phyloP scores from a whole-genome alignment of 116 monocot genomes.

The Zostera marina region DNA sequence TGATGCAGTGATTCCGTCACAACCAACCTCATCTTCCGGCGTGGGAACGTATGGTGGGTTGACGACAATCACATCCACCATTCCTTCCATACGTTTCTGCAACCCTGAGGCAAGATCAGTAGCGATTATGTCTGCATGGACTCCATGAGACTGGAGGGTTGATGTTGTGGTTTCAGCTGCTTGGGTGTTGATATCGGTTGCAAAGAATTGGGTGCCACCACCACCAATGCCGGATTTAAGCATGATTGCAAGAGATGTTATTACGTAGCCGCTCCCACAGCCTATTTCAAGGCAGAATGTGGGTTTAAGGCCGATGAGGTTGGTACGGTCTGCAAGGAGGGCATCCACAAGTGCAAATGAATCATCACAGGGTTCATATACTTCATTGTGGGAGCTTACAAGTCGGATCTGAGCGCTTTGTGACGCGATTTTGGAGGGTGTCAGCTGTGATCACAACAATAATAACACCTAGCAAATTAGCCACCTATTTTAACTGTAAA shows the following conservation, averaged over 20 bases:
- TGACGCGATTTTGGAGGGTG: constrained; percentile 1
- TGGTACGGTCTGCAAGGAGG: constrained; percentile 53
- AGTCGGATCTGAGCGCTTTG: constrained; percentile 16
- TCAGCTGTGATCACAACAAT: background rate
- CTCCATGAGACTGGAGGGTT: constrained; percentile 63
- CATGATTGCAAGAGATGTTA: constrained; percentile 83
- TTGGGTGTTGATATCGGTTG: constrained; percentile 68
- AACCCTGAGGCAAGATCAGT: constrained; percentile 63
- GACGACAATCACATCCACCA: constrained; percentile 80
- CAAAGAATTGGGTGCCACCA: constrained; percentile 36
- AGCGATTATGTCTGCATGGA: constrained; percentile 49
- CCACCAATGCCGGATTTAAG: constrained; percentile 23
- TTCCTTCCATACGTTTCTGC: constrained; percentile 38
- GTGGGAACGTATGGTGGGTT: constrained; percentile 96
- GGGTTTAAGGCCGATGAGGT: constrained; percentile 42
- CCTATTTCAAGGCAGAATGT: constrained; percentile 69
- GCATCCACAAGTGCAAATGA: constrained; percentile 47
- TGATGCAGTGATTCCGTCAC: constrained; percentile 55
- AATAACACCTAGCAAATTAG: background rate
- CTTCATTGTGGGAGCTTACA: constrained; percentile 14
- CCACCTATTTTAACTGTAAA: too few relatives aligned
- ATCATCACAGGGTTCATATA: constrained; percentile 25
- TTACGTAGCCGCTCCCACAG: constrained; percentile 72
- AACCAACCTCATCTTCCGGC: constrained; percentile 65
- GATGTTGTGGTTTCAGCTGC: constrained; percentile 42